Conservation (phyloP, 257 asterid species). For the Thymus mandschuricus region DNA sequence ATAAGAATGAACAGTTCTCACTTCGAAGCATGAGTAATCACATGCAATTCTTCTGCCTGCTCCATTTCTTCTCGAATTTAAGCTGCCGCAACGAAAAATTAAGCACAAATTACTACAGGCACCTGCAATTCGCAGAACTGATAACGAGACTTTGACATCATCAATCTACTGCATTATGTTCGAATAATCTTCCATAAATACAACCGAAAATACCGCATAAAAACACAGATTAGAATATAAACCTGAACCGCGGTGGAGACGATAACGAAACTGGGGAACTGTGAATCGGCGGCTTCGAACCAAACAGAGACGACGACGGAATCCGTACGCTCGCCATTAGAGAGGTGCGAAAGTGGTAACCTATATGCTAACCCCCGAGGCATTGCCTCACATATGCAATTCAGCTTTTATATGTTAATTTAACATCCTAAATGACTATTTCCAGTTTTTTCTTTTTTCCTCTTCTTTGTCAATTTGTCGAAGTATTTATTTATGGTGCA, state of each 20-base stretch:
- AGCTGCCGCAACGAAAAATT: slow-evolving; percentile 30
- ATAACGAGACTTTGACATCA: neutral
- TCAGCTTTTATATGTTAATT: no score
- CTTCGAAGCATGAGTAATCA: slow-evolving; percentile 76
- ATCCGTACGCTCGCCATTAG: slow-evolving; percentile 39
- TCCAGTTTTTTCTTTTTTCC: no score
- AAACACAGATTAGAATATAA: slow-evolving; percentile 2
- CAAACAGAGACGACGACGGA: slow-evolving; percentile 35
- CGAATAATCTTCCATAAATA: slow-evolving; percentile 18
- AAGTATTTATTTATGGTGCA: no score
- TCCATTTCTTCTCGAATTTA: slow-evolving; percentile 29
- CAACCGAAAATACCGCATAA: neutral
- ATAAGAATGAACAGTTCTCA: slow-evolving; percentile 33
- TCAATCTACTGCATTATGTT: slow-evolving; percentile 7
- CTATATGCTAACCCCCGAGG: no score
- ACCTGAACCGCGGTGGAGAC: slow-evolving; percentile 40
- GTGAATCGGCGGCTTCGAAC: slow-evolving; percentile 29
- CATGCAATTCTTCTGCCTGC: slow-evolving; percentile 49
- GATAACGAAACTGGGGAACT: slow-evolving; percentile 19
- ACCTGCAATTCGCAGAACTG: slow-evolving; percentile 12
- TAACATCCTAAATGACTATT: no score
- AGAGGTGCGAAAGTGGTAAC: slow-evolving; percentile 20
- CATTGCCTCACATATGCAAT: no score
- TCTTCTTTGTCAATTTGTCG: no score
- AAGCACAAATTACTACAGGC: neutral